Evolutionary conservation across 2,329 filamentous ascomycete genomes (phyloP).

Genomic region (Colletotrichum sojae): DNA sequence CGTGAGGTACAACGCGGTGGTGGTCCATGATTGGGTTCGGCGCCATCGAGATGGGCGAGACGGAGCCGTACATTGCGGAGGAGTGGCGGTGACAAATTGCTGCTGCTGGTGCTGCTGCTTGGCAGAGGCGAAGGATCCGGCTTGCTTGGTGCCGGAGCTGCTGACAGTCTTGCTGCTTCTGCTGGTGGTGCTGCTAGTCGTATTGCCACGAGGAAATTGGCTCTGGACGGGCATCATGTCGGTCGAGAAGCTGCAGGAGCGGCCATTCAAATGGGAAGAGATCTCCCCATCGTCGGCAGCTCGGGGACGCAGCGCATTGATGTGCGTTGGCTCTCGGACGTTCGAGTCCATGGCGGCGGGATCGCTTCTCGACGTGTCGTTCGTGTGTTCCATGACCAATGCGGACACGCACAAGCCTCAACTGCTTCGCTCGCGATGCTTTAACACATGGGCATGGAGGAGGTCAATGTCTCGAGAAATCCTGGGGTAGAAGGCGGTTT

Average conservation of each 20-base stretch:
- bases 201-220: conserved; percentile 18
- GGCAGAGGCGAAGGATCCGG: not conserved
- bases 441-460: conserved; percentile 21
- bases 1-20: conserved; percentile 37
- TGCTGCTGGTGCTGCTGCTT: not conserved
- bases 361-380: conserved; percentile 17
- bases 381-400: not conserved
- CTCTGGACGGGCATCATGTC: conserved; percentile 36
- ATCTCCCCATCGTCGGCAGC: conserved; percentile 27
- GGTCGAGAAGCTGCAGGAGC: conserved; percentile 39
- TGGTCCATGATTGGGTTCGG: conserved; percentile 25
- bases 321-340: conserved; percentile 31
- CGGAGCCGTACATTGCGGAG: conserved; percentile 24
- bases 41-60: not conserved
- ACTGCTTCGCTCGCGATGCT: conserved; percentile 21
- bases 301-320: conserved; percentile 39
- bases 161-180: not conserved
- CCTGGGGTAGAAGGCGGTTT: conserved; percentile 25
- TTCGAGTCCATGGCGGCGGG: conserved; percentile 34
- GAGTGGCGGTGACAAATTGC: not conserved
- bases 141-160: conserved; percentile 14
- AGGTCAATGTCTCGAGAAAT: conserved; percentile 26
- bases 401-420: not conserved
- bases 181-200: not conserved
- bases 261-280: conserved; percentile 35